Evolutionary conservation across 768 basidiomycete genomes (phyloP).

Genomic region (Suillus hirtellus): DNA sequence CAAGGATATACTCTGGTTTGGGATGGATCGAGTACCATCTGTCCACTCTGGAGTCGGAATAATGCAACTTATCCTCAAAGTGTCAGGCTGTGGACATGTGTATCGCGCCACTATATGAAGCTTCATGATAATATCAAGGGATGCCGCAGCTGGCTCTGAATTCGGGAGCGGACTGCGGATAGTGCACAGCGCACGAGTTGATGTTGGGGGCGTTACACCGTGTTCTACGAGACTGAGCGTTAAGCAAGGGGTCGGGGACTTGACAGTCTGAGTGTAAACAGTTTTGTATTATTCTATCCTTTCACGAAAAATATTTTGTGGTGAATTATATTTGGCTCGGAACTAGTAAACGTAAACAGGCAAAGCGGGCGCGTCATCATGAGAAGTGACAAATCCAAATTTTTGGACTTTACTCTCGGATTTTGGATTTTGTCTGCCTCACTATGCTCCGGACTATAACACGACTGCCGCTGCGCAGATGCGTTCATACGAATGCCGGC

Average conservation of each 20-base stretch:
- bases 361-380: constrained; percentile 2
- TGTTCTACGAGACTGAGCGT: too few relatives aligned
- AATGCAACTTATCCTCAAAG: not conserved
- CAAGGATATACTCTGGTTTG: too few relatives aligned
- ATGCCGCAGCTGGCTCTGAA: not conserved
- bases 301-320: too few relatives aligned
- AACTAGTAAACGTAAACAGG: not conserved
- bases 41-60: not conserved
- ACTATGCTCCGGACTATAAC: constrained; percentile 57
- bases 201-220: too few relatives aligned
- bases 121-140: not conserved
- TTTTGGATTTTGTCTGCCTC: too few relatives aligned
- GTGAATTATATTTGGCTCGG: not conserved
- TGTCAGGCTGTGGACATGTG: not conserved
- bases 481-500: constrained; percentile 46
- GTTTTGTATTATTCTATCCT: too few relatives aligned
- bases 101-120: not conserved
- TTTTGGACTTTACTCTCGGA: not conserved
- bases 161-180: not conserved
- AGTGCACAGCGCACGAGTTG: not conserved
- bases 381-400: constrained; percentile 2
- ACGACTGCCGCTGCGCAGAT: constrained; percentile 53
- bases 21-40: not conserved
- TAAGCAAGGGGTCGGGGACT: too few relatives aligned
- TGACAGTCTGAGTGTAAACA: too few relatives aligned